phyloP scores from a whole-genome alignment of 2,329 filamentous ascomycete genomes.

The Fusarium nelsonii region DNA sequence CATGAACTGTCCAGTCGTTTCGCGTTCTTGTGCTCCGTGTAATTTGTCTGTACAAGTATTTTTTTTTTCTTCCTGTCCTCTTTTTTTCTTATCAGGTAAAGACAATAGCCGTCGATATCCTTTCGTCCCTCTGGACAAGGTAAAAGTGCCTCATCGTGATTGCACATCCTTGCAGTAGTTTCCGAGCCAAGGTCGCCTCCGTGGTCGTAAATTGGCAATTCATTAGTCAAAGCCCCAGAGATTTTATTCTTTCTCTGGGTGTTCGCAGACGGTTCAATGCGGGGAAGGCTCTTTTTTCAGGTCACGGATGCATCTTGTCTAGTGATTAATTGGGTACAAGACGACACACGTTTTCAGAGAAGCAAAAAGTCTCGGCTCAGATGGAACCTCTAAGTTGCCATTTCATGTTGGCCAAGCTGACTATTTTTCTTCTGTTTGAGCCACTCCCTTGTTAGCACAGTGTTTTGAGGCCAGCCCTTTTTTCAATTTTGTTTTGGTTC shows the following conservation, averaged over 20 bases:
- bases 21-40: background rate
- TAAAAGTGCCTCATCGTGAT: conserved; percentile 32
- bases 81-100: conserved; percentile 6
- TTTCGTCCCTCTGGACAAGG: background rate
- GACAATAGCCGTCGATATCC: conserved; percentile 10
- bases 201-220: conserved; percentile 20
- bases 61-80: background rate
- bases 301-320: conserved; percentile 41
- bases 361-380: conserved; percentile 30
- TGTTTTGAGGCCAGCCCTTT: conserved; percentile 25
- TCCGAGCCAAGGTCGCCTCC: conserved; percentile 35
- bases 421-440: conserved; percentile 10
- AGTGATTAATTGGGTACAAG: conserved; percentile 18
- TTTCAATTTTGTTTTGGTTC: background rate
- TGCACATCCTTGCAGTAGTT: conserved; percentile 38
- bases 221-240: conserved; percentile 26
- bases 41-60: background rate
- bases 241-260: conserved; percentile 13
- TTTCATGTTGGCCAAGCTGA: conserved; percentile 23
- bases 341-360: conserved; percentile 33
- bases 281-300: conserved; percentile 34
- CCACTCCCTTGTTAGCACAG: conserved; percentile 25
- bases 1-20: background rate
- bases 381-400: conserved; percentile 17
- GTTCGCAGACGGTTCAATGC: conserved; percentile 32